A percentile compares a stretch with the other conserved stretches of the same genome.
These are phyloP conservation scores for Abortiporus biennis DNA, from an alignment of 1,284 basidiomycete genomes.

Conservation along the genomic window DNA sequence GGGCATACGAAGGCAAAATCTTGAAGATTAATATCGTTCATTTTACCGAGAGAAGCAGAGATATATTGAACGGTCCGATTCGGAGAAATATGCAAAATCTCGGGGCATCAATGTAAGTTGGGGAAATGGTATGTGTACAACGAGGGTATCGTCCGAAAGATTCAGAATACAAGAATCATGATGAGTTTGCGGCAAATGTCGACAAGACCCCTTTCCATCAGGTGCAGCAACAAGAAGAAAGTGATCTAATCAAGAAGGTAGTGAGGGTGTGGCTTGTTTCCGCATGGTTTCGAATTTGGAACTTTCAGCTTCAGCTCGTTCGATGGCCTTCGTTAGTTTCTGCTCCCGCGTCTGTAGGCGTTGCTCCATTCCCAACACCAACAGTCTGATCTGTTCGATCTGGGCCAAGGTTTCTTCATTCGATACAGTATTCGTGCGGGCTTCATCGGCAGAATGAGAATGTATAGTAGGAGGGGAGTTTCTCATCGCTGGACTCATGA, in stretches of 20 bases:
- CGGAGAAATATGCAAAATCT: no score
- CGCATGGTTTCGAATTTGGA: slow-evolving; percentile 42
- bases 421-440: not conserved
- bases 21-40: no score
- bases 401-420: slow-evolving; percentile 42
- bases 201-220: not conserved
- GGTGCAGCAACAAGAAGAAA: no score
- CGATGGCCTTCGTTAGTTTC: slow-evolving; percentile 51
- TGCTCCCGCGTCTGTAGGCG: slow-evolving; percentile 60
- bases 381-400: slow-evolving; percentile 62
- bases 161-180: not conserved
- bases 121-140: not conserved
- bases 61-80: no score
- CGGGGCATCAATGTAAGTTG: no score
- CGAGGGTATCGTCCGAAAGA: slow-evolving; percentile 5
- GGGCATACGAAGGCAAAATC: no score
- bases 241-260: no score
- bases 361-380: slow-evolving; percentile 75
- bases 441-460: not conserved
- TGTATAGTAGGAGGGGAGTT: no score
- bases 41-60: no score
- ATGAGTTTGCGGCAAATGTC: not conserved
- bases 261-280: slow-evolving; percentile 21
- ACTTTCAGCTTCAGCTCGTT: slow-evolving; percentile 55
- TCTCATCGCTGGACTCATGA: not conserved